phyloP scores from a whole-genome alignment of 108 stramenopile genomes.

The Phaeodactylum tricornutum region DNA sequence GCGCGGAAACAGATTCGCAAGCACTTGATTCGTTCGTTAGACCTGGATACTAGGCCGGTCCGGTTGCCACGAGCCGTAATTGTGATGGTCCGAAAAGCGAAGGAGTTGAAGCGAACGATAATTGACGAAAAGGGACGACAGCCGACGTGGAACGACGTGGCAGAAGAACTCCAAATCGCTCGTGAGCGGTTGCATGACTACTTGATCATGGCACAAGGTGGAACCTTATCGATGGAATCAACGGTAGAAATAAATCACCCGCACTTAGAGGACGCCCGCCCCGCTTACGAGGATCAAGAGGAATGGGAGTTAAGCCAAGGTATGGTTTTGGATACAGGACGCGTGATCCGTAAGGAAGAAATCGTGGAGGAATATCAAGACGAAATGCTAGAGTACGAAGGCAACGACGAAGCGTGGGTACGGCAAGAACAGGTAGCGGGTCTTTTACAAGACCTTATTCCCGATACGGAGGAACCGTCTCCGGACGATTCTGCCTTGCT shows the following conservation, averaged over 20 bases:
- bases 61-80: neutral
- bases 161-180: neutral
- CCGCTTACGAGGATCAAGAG: constrained; percentile 22
- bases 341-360: constrained; percentile 11
- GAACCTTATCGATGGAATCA: constrained; percentile 20
- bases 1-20: constrained; percentile 7
- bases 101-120: too few relatives aligned
- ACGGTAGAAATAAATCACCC: constrained; percentile 25
- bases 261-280: constrained; percentile 15
- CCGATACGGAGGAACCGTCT: constrained; percentile 21
- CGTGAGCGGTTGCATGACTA: constrained; percentile 2
- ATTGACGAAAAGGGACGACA: neutral
- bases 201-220: neutral
- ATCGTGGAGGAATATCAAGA: constrained; percentile 22
- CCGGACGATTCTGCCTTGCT: constrained; percentile 34
- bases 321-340: constrained; percentile 10
- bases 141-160: neutral
- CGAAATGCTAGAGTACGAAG: constrained; percentile 25
- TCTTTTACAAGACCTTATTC: constrained; percentile 35
- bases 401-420: constrained; percentile 37
- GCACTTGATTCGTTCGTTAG: neutral
- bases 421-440: constrained; percentile 37
- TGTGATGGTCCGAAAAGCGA: neutral
- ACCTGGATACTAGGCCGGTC: constrained; percentile 5
- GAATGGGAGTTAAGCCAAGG: constrained; percentile 26